phyloP scores from a whole-genome alignment of 1,139 yeast genomes.

The Nakaseomyces uthaithaninus region DNA sequence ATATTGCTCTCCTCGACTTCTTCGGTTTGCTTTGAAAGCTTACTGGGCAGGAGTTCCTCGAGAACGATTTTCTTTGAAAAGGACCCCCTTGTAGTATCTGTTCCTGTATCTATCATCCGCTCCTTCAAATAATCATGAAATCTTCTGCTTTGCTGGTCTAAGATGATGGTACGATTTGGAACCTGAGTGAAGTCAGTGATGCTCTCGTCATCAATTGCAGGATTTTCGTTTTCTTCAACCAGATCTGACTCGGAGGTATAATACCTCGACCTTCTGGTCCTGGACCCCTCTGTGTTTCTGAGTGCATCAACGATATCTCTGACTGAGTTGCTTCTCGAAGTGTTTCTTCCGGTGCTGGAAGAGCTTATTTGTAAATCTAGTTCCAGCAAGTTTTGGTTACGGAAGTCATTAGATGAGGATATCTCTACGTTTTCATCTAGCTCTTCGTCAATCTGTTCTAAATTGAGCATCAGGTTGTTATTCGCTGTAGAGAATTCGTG shows the following conservation, averaged over 20 bases:
- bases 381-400: constrained; percentile 16
- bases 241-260: constrained; percentile 6
- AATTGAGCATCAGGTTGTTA: constrained; percentile 18
- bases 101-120: constrained; percentile 19
- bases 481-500: constrained; percentile 7
- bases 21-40: constrained; percentile 9
- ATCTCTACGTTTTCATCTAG: constrained; percentile 15
- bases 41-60: constrained; percentile 28
- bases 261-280: not conserved
- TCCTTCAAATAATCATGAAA: constrained; percentile 27
- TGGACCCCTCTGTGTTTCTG: constrained; percentile 10
- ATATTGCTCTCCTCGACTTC: constrained; percentile 7
- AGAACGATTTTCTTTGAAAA: constrained; percentile 20
- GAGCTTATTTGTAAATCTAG: constrained; percentile 28
- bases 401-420: constrained; percentile 6
- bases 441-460: constrained; percentile 28
- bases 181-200: not conserved
- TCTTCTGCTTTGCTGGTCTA: constrained; percentile 22
- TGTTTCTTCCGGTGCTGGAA: constrained; percentile 26
- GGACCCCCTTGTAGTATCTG: constrained; percentile 14
- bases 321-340: constrained; percentile 17
- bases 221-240: constrained; percentile 8
- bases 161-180: not conserved
- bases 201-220: not conserved
- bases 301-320: constrained; percentile 23